Percentiles rank a stretch among this genome's conserved stretches.
Conservation (phyloP, 2,329 filamentous ascomycete species). For the Ceratocystiopsis sp. region DNA sequence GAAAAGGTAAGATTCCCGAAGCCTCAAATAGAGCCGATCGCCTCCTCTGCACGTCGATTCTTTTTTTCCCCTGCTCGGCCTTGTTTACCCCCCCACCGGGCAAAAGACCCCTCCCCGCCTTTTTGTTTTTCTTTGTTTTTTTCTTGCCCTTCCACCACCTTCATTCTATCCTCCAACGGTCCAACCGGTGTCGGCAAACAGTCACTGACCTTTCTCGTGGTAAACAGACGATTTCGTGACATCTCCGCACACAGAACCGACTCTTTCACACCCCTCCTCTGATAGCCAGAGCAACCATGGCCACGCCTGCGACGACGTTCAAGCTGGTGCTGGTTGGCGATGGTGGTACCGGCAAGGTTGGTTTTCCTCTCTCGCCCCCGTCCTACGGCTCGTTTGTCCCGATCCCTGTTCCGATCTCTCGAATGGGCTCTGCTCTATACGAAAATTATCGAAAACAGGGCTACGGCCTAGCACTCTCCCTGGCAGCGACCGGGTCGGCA, state of each 20-base stretch:
- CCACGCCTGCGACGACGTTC: slow-evolving; percentile 62
- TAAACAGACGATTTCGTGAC: too few species aligned
- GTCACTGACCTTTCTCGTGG: too few species aligned
- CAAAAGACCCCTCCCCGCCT: slow-evolving; percentile 1
- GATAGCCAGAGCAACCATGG: slow-evolving; percentile 35
- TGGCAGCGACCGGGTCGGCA: too few species aligned
- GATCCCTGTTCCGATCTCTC: too few species aligned
- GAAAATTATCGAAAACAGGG: too few species aligned
- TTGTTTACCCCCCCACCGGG: not conserved
- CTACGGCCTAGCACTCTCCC: too few species aligned
- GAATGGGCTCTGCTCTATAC: too few species aligned
- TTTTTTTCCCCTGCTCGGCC: not conserved
- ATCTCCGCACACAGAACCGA: too few species aligned
- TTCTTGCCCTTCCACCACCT: too few species aligned
- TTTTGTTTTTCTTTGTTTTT: slow-evolving; percentile 1
- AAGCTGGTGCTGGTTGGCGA: slow-evolving; percentile 99
- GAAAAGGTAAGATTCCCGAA: slow-evolving; percentile 6
- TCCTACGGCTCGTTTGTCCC: too few species aligned
- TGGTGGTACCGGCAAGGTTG: slow-evolving; percentile 97
- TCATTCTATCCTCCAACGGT: too few species aligned
- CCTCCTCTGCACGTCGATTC: not conserved
- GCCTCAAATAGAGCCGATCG: not conserved
- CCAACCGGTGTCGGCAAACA: too few species aligned
- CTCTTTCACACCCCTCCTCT: not conserved
- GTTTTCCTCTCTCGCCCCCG: slow-evolving; percentile 14